Conservation (phyloP, 495 filamentous ascomycete species). For the Talaromyces stipitatus region DNA sequence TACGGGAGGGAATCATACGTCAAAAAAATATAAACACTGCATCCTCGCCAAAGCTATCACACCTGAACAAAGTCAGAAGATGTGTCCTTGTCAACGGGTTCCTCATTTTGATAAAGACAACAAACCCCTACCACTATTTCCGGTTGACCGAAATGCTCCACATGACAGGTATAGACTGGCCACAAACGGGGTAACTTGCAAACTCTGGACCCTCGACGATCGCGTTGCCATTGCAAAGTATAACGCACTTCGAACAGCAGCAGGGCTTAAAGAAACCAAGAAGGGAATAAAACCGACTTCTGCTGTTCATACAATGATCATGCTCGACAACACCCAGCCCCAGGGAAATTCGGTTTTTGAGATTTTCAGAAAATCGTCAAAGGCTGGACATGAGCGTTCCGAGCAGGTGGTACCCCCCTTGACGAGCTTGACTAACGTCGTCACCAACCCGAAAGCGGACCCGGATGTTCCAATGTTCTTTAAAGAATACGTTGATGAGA, state of each 20-base stretch:
- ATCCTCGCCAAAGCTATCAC: conserved; percentile 15
- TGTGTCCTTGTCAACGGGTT: conserved; percentile 19
- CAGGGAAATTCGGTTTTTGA: background rate
- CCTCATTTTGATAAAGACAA: conserved; percentile 12
- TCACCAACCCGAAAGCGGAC: conserved; percentile 7
- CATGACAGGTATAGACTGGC: background rate
- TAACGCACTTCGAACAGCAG: background rate
- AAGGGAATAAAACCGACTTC: background rate
- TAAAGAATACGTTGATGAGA: conserved; percentile 16
- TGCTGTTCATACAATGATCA: background rate
- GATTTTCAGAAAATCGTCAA: background rate
- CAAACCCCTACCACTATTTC: conserved; percentile 11
- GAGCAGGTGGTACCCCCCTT: background rate
- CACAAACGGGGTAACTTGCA: background rate
- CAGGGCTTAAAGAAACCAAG: background rate
- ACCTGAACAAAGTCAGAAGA: conserved; percentile 8
- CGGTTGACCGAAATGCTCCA: conserved; percentile 9
- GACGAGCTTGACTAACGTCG: background rate
- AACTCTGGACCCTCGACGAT: background rate
- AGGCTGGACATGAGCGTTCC: background rate
- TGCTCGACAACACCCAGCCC: background rate
- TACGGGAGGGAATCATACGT: background rate
- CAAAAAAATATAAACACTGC: conserved; percentile 20
- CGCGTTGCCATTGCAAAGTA: background rate
- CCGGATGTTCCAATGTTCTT: conserved; percentile 28